Conservation (phyloP, 2,329 filamentous ascomycete genomes). For the Alternaria dauci region DNA sequence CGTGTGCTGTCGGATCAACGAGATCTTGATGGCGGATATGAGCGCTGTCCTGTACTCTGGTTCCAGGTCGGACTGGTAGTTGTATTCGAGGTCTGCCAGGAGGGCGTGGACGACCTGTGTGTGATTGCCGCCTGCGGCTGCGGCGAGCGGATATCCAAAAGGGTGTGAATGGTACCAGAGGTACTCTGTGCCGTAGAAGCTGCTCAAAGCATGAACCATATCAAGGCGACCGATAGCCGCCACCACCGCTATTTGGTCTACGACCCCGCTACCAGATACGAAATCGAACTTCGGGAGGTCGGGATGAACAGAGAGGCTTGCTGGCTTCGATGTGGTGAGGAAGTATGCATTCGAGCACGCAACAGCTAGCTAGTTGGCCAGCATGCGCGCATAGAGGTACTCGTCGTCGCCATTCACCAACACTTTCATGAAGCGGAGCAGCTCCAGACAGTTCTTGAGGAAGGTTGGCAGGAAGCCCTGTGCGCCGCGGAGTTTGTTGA, state of each 20-base stretch:
- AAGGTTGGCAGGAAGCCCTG: neutral
- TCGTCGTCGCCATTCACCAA: neutral
- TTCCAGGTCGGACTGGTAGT: neutral
- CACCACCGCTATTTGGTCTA: neutral
- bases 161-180: neutral
- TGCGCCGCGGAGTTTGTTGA: neutral
- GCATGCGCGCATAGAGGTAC: neutral
- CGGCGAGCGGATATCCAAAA: neutral
- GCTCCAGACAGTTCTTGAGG: neutral
- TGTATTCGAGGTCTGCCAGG: neutral
- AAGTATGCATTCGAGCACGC: neutral
- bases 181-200: neutral
- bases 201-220: neutral
- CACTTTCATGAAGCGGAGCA: neutral
- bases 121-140: neutral
- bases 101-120: neutral
- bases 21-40: neutral
- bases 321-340: neutral
- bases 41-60: neutral
- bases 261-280: neutral
- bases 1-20: neutral
- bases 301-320: neutral
- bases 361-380: neutral
- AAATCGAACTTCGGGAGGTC: neutral
- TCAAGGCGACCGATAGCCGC: neutral